A percentile compares a stretch with the other conserved stretches of the same genome.
These are phyloP conservation scores for Tylopilus sp. DNA, from an alignment of 768 basidiomycete species.

Conservation along the genomic window DNA sequence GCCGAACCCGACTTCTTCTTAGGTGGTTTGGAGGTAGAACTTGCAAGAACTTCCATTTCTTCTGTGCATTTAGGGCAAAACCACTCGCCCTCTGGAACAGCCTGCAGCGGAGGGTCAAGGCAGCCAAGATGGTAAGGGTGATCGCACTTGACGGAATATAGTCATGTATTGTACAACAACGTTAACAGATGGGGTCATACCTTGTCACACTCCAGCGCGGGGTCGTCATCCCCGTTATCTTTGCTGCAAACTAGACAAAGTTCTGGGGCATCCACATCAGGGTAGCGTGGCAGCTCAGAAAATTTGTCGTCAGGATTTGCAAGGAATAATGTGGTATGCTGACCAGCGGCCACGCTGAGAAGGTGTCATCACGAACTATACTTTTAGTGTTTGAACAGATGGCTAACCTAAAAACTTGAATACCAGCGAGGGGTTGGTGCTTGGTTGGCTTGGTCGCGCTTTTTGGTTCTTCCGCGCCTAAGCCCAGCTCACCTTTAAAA, in stretches of 20 bases:
- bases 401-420: conserved; percentile 68
- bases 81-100: conserved; percentile 88
- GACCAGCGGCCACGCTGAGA: conserved; percentile 74
- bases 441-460: conserved; percentile 80
- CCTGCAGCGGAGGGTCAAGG: conserved; percentile 70
- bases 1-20: conserved; percentile 15
- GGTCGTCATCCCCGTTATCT: conserved; percentile 69
- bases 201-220: conserved; percentile 89
- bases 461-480: conserved; percentile 79
- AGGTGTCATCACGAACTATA: neutral
- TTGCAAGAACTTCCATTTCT: conserved; percentile 48
- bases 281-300: conserved; percentile 78
- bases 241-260: conserved; percentile 69
- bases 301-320: conserved; percentile 71
- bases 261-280: conserved; percentile 67
- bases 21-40: conserved; percentile 9
- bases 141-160: conserved; percentile 62
- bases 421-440: conserved; percentile 65
- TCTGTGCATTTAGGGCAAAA: conserved; percentile 76
- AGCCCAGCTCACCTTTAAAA: conserved; percentile 68
- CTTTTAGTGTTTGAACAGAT: conserved; percentile 31
- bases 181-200: conserved; percentile 34
- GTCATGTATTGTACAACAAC: conserved; percentile 1
- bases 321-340: conserved; percentile 83
- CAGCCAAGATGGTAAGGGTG: conserved; percentile 83